These are phyloP conservation scores for Podila verticillata DNA, from an alignment of 192 early-diverging fungal genomes.

Conservation along the genomic window DNA sequence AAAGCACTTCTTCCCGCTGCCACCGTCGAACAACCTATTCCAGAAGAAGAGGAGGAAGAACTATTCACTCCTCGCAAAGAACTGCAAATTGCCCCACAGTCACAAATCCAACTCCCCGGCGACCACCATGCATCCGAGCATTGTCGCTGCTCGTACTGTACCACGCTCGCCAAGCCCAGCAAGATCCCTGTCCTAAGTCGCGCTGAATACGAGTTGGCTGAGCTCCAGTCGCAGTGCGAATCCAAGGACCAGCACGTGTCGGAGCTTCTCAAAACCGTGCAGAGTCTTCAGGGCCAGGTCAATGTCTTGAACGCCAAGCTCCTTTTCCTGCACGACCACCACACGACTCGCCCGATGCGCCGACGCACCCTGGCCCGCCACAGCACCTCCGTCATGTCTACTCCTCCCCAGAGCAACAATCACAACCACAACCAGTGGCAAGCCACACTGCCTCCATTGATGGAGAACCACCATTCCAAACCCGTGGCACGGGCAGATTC, in stretches of 20 bases:
- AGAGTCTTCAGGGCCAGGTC: conserved; percentile 32
- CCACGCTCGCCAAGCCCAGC: conserved; percentile 20
- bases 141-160: conserved; percentile 29
- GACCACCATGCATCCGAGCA: conserved; percentile 17
- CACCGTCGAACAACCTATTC: neutral
- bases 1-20: neutral
- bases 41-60: neutral
- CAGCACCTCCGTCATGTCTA: conserved; percentile 5
- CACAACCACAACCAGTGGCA: neutral
- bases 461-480: neutral
- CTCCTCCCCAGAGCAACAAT: neutral
- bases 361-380: conserved; percentile 29
- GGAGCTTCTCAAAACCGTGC: conserved; percentile 29
- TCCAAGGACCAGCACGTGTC: conserved; percentile 33
- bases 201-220: conserved; percentile 34
- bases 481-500: neutral
- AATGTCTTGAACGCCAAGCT: conserved; percentile 45
- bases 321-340: conserved; percentile 42
- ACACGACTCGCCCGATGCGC: conserved; percentile 42
- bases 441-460: neutral
- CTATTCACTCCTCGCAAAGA: conserved; percentile 9
- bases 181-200: conserved; percentile 21
- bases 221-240: conserved; percentile 39
- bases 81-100: conserved; percentile 9
- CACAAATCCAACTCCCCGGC: conserved; percentile 11